phyloP scores from a whole-genome alignment of 208 protist genomes.

The Histomonas meleagridis region DNA sequence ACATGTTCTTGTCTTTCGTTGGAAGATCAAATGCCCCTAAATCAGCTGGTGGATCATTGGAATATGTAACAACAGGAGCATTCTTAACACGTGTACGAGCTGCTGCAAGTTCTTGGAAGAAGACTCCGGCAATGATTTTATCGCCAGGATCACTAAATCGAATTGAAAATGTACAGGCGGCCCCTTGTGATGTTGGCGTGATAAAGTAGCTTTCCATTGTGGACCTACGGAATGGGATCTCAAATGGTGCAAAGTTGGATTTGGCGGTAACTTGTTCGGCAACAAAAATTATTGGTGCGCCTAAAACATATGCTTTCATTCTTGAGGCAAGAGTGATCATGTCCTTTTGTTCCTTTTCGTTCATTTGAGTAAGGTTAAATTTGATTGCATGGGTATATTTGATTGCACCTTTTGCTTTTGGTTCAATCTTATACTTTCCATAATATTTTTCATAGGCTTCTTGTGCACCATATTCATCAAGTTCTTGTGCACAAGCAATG shows the following conservation, averaged over 20 bases:
- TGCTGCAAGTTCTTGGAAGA: slow-evolving; percentile 9
- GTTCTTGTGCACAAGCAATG: background rate
- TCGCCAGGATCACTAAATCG: background rate
- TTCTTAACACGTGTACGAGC: background rate
- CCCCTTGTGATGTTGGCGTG: background rate
- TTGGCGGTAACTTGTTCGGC: background rate
- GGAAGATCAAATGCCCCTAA: background rate
- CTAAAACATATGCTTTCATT: background rate
- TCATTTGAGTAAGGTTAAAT: background rate
- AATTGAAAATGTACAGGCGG: background rate
- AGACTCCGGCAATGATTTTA: background rate
- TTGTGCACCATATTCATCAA: background rate
- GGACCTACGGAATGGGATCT: background rate
- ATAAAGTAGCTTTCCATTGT: background rate
- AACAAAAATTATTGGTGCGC: background rate
- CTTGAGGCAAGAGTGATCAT: background rate
- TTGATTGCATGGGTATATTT: background rate
- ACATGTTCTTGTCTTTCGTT: background rate
- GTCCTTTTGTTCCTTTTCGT: background rate
- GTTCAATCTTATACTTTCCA: background rate
- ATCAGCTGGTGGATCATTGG: background rate
- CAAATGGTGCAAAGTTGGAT: slow-evolving; percentile 25
- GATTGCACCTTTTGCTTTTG: no score
- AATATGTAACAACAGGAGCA: slow-evolving; percentile 14
- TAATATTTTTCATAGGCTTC: background rate